These are phyloP conservation scores for Globisporangium middletonii DNA, from an alignment of 352 stramenopile species.

Conservation along the genomic window DNA sequence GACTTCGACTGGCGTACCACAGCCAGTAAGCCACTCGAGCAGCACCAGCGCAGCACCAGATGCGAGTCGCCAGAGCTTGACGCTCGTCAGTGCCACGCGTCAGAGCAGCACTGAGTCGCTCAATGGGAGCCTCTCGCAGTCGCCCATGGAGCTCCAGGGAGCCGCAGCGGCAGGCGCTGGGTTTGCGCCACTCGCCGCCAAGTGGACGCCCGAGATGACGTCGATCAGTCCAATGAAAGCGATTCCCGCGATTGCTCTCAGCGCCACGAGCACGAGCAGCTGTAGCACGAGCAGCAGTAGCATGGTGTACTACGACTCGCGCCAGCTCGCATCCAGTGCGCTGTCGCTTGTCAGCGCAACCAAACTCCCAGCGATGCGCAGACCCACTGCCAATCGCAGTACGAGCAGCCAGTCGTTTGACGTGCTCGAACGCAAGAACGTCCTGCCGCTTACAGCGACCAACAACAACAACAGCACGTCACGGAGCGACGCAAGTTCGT, in stretches of 20 bases:
- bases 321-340: no score
- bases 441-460: background rate
- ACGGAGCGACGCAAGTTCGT: background rate
- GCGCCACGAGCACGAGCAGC: background rate
- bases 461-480: background rate
- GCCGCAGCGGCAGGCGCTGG: background rate
- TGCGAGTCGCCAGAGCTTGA: no score
- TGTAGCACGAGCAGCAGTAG: background rate
- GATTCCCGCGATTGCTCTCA: background rate
- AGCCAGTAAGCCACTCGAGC: no score
- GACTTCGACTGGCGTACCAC: no score
- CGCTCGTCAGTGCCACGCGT: no score
- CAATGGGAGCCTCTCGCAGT: no score
- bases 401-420: background rate
- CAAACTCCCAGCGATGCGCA: no score
- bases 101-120: no score
- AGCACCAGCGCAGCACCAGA: no score
- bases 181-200: background rate
- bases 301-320: background rate
- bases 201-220: constrained; percentile 4
- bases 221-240: constrained; percentile 7
- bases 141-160: no score
- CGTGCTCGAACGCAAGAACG: background rate
- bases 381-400: no score
- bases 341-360: no score